Evolutionary conservation across 1,139 yeast species (phyloP), one percentile per base, ranked within the genome.

Genomic region (Yamadazyma buinensis): DNA sequence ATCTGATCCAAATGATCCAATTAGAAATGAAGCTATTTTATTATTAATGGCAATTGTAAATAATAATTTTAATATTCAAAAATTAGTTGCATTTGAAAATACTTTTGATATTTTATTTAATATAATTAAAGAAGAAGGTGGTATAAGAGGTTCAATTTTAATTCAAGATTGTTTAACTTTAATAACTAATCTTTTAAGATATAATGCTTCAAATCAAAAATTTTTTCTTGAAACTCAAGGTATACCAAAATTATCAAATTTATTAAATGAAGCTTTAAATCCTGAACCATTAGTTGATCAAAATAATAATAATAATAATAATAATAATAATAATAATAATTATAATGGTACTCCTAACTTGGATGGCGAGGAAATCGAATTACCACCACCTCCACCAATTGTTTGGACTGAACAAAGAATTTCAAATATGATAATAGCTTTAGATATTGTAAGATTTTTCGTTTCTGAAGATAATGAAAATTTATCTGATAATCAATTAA

Each of bases 71-170:
- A 94, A 87, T 53, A 81, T 92, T 27, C 98, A 94, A 55, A 90
- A 90, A 53, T 65, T 92, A 15, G 95, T 92, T 12, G 98, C 95
- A 0, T 94, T 94, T 53, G 97, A 92, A 55, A 90, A 87, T 44
- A 84, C 95, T 0, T 90, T 92, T 53, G 97, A 87, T 44, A 77
- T 73, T 43, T 60, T 90, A 13, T 88, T 92, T 49, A 71, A 67
- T 26, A 84, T 92, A 11, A 81, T 92, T 18, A 80, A 78, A 19
- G 84, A 79, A 44, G 97, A 92, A 56, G 97, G 96, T 14, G 96
- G 96, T 1, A 72, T 88, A 9, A 72, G 90, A 38, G 97, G 95
- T 7, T 88, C 95, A n/a, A 72, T 88, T 19, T 77, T 87, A 21
- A 95, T 90, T 6, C 94, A 85, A 52, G 97, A 94, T 59, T 86